These are phyloP conservation scores for Prunus padus DNA, from an alignment of 306 rosid genomes.

Conservation along the genomic window DNA sequence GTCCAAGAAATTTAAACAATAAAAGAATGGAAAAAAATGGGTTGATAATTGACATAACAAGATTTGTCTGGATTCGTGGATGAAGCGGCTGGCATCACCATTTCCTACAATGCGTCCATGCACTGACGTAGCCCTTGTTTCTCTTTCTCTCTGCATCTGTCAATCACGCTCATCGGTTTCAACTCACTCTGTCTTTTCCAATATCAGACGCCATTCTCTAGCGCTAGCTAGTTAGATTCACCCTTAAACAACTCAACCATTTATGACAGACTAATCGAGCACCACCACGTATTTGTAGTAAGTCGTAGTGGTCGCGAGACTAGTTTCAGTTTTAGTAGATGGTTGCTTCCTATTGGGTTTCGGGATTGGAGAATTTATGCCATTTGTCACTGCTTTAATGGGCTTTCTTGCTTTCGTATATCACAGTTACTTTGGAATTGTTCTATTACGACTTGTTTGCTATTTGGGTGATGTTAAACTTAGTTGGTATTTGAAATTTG, in stretches of 20 bases:
- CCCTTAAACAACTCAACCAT: neutral
- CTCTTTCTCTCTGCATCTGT: slow-evolving; percentile 1
- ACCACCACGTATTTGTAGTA: neutral
- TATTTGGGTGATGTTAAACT: neutral
- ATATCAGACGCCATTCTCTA: neutral
- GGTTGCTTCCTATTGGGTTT: neutral
- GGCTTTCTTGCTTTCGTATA: slow-evolving; percentile 18
- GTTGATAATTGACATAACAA: slow-evolving; percentile 12
- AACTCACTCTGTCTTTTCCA: neutral
- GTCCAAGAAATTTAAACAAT: neutral
- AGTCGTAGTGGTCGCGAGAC: neutral
- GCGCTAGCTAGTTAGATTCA: slow-evolving; percentile 1
- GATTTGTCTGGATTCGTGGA: slow-evolving; percentile 36
- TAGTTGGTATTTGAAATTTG: no score
- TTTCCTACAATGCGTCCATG: slow-evolving; percentile 33
- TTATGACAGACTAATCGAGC: slow-evolving; percentile 1
- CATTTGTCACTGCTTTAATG: neutral
- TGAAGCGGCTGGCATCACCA: slow-evolving; percentile 38
- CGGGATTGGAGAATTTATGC: neutral
- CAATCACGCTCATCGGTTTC: slow-evolving; percentile 11
- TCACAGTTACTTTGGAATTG: neutral
- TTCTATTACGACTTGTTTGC: neutral
- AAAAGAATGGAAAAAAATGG: neutral
- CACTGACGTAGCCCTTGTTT: slow-evolving; percentile 21
- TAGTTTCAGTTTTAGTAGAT: neutral